These are phyloP conservation scores for Phytophthora ohioensis DNA, from an alignment of 352 stramenopile species.

Conservation along the genomic window DNA sequence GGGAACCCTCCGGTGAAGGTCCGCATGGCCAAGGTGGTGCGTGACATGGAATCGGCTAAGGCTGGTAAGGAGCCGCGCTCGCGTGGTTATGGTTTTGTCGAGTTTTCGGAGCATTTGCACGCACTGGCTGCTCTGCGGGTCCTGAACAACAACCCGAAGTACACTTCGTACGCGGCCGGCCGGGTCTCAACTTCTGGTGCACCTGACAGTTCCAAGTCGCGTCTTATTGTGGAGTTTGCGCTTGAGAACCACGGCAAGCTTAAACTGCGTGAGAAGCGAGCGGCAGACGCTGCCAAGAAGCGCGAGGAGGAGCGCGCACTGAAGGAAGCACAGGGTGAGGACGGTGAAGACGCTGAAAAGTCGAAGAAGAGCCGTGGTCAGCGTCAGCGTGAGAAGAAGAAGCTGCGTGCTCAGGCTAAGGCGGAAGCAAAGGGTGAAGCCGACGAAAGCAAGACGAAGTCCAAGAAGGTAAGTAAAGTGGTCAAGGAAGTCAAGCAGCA, in stretches of 20 bases:
- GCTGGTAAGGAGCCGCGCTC: constrained; percentile 66
- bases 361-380: constrained; percentile 78
- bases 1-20: constrained; percentile 68
- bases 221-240: constrained; percentile 91
- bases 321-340: constrained; percentile 69
- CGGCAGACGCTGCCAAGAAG: constrained; percentile 71
- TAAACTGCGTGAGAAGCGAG: constrained; percentile 84
- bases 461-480: constrained; percentile 44
- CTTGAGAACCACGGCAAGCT: constrained; percentile 91
- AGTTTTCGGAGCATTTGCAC: constrained; percentile 97
- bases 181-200: constrained; percentile 44
- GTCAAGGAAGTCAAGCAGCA: constrained; percentile 47
- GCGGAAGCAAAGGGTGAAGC: constrained; percentile 31
- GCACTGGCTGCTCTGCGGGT: constrained; percentile 95
- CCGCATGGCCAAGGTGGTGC: constrained; percentile 86
- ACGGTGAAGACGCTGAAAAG: constrained; percentile 36
- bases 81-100: constrained; percentile 94
- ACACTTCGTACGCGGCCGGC: constrained; percentile 73
- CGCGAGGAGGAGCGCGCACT: constrained; percentile 73
- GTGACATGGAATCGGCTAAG: constrained; percentile 75
- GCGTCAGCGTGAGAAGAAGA: constrained; percentile 83
- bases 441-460: constrained; percentile 35
- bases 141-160: constrained; percentile 98
- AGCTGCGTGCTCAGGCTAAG: constrained; percentile 49
- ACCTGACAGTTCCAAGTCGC: constrained; percentile 69